Evolutionary conservation across 2,329 filamentous ascomycete genomes (phyloP), one percentile per base, ranked within the genome.

Genomic region (Clonostachys rhizophaga): DNA sequence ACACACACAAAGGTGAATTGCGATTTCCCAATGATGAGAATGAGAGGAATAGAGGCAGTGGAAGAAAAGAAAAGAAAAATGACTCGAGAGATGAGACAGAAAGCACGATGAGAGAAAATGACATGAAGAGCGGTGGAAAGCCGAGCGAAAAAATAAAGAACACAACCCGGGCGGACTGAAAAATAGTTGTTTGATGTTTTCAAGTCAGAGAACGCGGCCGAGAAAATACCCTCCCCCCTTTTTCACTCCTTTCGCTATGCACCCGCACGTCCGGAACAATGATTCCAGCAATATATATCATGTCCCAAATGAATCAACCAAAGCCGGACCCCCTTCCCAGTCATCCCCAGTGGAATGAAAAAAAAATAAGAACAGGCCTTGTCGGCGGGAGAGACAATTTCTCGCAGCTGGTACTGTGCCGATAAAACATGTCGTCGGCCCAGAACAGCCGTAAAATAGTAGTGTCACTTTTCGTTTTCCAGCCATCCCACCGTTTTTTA

Each of bases 381-480:
- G 36, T 36, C 40, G 40, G 16, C 17, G 40, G 40, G 49, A 56
- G 49, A 50, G 47, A 56, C 50, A 52, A 48, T 52, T 58, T 59
- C 56, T 59, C 58, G 55, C 55, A 59, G 51, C 18, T 39, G 46
- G 18, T 13, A 24, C 16, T 17, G 12, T 42, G 40, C 40, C 40
- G 30, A 42, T n/a, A 42, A 42, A 43, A 30, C 41, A 16, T 40
- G 34, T 30, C 35, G 16, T 58, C 61, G 59, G 60, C 58, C 62
- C 61, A 62, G 60, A 64, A 58, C 58, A 63, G 57, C 58, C 64
- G 58, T 59, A 58, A 54, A 58, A 59, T 63, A 66, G 60, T 65
- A 62, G 62, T 17, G 62, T 17, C 14, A n/a, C 17, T 24, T 66
- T 68, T 68, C 67, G 61, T 68, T 63, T 68, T 68, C 65, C 64